Evolutionary conservation across 2,329 filamentous ascomycete genomes (phyloP).

Genomic region (Rhynchosporium graminicola): DNA sequence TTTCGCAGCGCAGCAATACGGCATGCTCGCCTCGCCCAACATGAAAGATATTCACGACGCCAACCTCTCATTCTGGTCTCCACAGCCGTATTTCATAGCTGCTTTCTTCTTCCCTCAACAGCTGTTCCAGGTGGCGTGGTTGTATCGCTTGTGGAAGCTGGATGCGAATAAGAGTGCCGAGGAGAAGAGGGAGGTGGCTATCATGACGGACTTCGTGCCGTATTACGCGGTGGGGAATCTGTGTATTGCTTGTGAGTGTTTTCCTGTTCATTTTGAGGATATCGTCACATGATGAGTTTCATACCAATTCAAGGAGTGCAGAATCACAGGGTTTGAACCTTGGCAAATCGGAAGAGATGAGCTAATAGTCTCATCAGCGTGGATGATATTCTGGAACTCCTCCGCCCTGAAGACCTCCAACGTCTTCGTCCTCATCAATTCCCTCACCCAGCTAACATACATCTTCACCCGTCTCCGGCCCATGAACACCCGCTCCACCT

Average conservation of each 20-base stretch:
- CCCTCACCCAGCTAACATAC: slow-evolving; percentile 55
- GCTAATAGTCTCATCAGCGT: slow-evolving; percentile 41
- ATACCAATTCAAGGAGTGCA: too few relatives aligned
- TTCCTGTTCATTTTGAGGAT: not conserved
- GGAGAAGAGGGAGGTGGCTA: slow-evolving; percentile 45
- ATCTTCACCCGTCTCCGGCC: slow-evolving; percentile 49
- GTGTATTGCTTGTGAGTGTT: slow-evolving; percentile 55
- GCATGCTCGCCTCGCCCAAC: slow-evolving; percentile 55
- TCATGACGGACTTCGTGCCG: slow-evolving; percentile 56
- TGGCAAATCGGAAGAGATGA: too few relatives aligned
- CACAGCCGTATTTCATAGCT: slow-evolving; percentile 59
- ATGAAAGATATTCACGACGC: slow-evolving; percentile 61
- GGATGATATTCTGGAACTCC: slow-evolving; percentile 65
- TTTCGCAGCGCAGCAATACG: slow-evolving; percentile 61
- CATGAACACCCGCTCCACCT: slow-evolving; percentile 52
- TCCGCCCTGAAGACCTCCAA: slow-evolving; percentile 53
- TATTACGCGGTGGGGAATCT: slow-evolving; percentile 58
- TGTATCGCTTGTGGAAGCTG: slow-evolving; percentile 56
- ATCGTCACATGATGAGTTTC: not conserved
- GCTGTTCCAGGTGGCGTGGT: slow-evolving; percentile 57
- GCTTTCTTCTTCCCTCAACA: slow-evolving; percentile 64
- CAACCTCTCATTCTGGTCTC: slow-evolving; percentile 60
- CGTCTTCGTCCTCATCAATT: slow-evolving; percentile 58
- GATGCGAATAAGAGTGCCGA: slow-evolving; percentile 44
- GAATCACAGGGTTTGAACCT: too few relatives aligned